Evolutionary conservation across 1,284 basidiomycete genomes (phyloP), one percentile per base, ranked within the genome.

Genomic region (Hymenochaete sp.): DNA sequence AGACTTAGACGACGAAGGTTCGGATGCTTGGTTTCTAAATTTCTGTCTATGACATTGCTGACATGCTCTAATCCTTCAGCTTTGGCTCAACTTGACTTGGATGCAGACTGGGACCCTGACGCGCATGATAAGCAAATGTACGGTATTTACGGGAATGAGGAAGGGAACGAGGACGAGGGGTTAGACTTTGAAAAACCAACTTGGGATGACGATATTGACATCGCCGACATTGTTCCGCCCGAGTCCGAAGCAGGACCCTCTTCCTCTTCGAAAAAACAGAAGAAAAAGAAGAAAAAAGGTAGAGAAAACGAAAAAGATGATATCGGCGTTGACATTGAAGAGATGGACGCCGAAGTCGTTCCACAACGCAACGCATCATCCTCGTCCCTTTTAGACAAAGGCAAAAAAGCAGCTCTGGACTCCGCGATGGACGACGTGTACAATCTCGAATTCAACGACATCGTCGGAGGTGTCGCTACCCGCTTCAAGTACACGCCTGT

Each of bases 371-470:
- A 51, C 4, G 56, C 25, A 28, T 51, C 14, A 54, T 89, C 88
- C 21, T 86, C 84, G 22, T 86, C 93, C 56, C 88, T 90, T 77
- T 77, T 84, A 48, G 87, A 87, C 62, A 19, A 35, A 35, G 32
- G 21, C 14, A 5, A 16, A 5, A 35, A n/a, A 5, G 70, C 68
- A 36, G 84, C 81, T 55, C 65, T 93, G 44, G 81, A 92, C 46
- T 71, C 87, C 56, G 89, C 93, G 55, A 86, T 97, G 79, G 87
- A 93, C 51, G 87, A 93, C 59, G 72, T 98, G 43, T 86, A 92
- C 61, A 78, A 72, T 24, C 72, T 98, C 14, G 93, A 97, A 55
- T 96, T 97, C 68, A 97, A 98, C 64, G 93, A 97, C 60, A 77
- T 96, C 71, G 91, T 95, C 49, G 93, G 85, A 4, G 91, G 84